Evolutionary conservation across 2,329 filamentous ascomycete species (phyloP), one percentile per base, ranked within the genome.

Genomic region (Atkinsonella texensis): DNA sequence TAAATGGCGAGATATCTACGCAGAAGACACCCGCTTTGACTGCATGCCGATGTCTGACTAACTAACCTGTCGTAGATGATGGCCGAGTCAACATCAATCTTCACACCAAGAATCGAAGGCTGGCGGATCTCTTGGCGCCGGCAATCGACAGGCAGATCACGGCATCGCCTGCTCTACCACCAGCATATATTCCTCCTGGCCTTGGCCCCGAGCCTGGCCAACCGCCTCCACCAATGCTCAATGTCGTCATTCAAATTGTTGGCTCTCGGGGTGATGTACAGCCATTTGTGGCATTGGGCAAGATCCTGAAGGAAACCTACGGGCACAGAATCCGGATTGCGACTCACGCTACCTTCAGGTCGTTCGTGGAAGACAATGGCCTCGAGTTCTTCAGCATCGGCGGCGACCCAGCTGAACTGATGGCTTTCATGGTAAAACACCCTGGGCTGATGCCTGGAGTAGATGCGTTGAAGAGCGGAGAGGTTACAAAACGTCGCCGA

Each of bases 401-500:
- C n/a, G 85, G 85, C 2, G 84, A 89, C 62, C 85, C 85, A 1
- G 77, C 81, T 1, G 79, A 86, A 60, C 71, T 89, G 43, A 89
- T 89, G 85, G 87, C 88, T 3, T 94, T 91, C 60, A 94, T 94
- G 88, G 88, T 93, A 45, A 90, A 90, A 66, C 86, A 93, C 58
- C 87, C 89, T 0, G 87, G 88, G 0, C 71, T 95, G 33, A 88
- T 94, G 83, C 89, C 89, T 1, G 85, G 85, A 0, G 80, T 91
- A 53, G 84, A 90, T 47, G 83, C 85, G 1, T 68, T 94, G 47
- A 83, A 81, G 54, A 85, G 77, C 56, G 88, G 88, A 8, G 88
- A 93, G 62, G 80, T 95, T 48, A 83, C 79, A 42, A 85, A 83
- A 65, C 75, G 87, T 32, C 77, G 88, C 32, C 81, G 78, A 55